These are phyloP conservation scores for Colletotrichum neosansevieriae DNA, from an alignment of 2,329 filamentous ascomycete genomes.

Conservation along the genomic window DNA sequence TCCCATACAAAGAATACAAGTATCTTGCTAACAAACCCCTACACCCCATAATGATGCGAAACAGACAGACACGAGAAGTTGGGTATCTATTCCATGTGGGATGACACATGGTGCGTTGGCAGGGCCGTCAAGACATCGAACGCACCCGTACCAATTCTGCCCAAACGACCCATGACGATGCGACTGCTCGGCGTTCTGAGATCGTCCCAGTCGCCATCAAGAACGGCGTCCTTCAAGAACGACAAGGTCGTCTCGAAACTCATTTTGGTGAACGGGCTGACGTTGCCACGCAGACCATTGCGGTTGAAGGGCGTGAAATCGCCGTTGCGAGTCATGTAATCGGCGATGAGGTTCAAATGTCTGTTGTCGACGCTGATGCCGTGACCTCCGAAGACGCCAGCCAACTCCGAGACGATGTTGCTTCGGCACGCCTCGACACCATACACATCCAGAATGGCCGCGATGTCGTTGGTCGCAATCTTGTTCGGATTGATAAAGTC, in stretches of 20 bases:
- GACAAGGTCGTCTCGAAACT: constrained; percentile 97
- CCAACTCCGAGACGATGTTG: constrained; percentile 88
- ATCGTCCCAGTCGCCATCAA: constrained; percentile 92
- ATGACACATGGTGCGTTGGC: constrained; percentile 60
- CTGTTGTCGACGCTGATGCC: constrained; percentile 92
- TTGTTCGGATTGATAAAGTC: constrained; percentile 88
- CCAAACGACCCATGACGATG: constrained; percentile 87
- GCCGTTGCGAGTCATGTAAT: constrained; percentile 96
- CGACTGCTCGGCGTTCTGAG: constrained; percentile 86
- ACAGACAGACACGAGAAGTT: constrained; percentile 12
- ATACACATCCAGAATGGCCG: constrained; percentile 84
- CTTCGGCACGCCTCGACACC: constrained; percentile 93
- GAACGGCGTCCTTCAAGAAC: constrained; percentile 91
- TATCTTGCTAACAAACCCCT: constrained; percentile 24
- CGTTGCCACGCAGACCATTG: constrained; percentile 85
- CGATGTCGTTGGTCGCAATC: constrained; percentile 93
- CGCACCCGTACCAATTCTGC: constrained; percentile 87
- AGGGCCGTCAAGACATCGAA: constrained; percentile 85
- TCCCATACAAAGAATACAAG: constrained; percentile 32
- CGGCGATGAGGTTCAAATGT: constrained; percentile 94
- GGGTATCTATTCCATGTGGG: constrained; percentile 27
- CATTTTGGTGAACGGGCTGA: constrained; percentile 98
- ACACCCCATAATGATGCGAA: constrained; percentile 6
- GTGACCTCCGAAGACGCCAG: constrained; percentile 88
- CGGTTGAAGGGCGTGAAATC: constrained; percentile 93